Percentiles rank a stretch among this genome's conserved stretches.
phyloP scores from a whole-genome alignment of 805 yeast species.

The Saccharomycopsis vini region DNA sequence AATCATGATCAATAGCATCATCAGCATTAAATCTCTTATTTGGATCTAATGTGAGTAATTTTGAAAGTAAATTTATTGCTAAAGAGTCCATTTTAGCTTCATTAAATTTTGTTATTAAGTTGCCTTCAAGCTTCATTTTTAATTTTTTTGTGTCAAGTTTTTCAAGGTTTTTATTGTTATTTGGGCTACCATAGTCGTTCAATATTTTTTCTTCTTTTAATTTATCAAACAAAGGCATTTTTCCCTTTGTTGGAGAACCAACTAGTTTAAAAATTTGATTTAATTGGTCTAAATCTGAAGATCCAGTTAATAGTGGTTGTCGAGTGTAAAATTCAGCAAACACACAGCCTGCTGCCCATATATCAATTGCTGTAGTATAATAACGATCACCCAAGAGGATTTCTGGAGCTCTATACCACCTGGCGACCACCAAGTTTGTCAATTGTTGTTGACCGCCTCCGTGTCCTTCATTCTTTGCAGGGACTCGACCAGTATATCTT shows the following conservation, averaged over 20 bases:
- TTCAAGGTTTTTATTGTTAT: slow-evolving; percentile 1
- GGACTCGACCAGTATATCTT: slow-evolving; percentile 52
- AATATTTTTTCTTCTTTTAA: slow-evolving; percentile 10
- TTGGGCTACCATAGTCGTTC: background rate
- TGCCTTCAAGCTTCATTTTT: slow-evolving; percentile 27
- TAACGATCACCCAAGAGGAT: slow-evolving; percentile 73
- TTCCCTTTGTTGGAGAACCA: slow-evolving; percentile 56
- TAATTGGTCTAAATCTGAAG: slow-evolving; percentile 82
- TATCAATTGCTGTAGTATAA: slow-evolving; percentile 90
- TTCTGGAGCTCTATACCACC: slow-evolving; percentile 98
- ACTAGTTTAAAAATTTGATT: slow-evolving; percentile 68
- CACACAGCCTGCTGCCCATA: slow-evolving; percentile 97
- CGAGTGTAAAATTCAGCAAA: slow-evolving; percentile 82
- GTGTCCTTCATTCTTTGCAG: slow-evolving; percentile 28
- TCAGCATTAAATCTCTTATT: slow-evolving; percentile 64
- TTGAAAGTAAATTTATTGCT: slow-evolving; percentile 50
- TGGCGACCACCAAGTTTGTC: slow-evolving; percentile 77
- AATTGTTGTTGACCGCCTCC: slow-evolving; percentile 30
- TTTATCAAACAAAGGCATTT: slow-evolving; percentile 16
- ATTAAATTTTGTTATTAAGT: slow-evolving; percentile 41
- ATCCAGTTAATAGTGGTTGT: slow-evolving; percentile 79
- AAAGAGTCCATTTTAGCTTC: slow-evolving; percentile 29
- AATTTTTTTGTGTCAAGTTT: slow-evolving; percentile 10
- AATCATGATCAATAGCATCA: slow-evolving; percentile 64
- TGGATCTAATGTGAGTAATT: slow-evolving; percentile 65